Evolutionary conservation across 2,329 filamentous ascomycete genomes (phyloP), one percentile per base, ranked within the genome.

Genomic region (Monosporascus sp.): DNA sequence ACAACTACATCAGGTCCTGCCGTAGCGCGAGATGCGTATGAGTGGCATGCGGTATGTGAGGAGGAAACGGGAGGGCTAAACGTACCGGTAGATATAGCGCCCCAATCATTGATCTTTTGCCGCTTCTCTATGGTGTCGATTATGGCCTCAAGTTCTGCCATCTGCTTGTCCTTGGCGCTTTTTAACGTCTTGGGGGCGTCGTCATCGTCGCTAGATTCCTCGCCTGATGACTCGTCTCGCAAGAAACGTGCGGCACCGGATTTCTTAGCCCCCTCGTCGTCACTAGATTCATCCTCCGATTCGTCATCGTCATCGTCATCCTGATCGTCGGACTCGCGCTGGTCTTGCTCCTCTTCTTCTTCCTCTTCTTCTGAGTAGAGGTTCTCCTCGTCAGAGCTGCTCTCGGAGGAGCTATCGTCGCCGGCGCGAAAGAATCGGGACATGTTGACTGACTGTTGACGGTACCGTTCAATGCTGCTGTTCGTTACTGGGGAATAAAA

Each of bases 101-200:
- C 89, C 94, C 94, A 99, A 76, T 99, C 94, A 68, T 89, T 91
- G 69, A 97, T 99, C 81, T 96, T 97, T 74, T 94, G 82, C 58
- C 90, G 92, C 76, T 99, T 99, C 71, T 97, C 92, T 68, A 99
- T 97, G 68, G 88, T 77, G 72, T 88, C 88, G 67, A 97, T 89
- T 44, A 87, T 96, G 55, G 84, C 82, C 72, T 99, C 93, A 56
- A 99, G 81, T 74, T 97, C 95, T 68, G 97, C 93, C 62, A 91
- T 81, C 58, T 94, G 85, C 83, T 99, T 99, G 79, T 97, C 91
- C 77, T 97, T 97, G 67, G 93, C 92, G 74, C 91, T 97, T 82
- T 96, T 97, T 68, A 97, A 89, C 65, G 94, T 85, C 66, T 87
- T 90, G 60, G 87, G 85, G 61, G 85, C 84, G 60, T 97, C 93